Conservation (phyloP, 306 rosid species). For the Prunus padus region DNA sequence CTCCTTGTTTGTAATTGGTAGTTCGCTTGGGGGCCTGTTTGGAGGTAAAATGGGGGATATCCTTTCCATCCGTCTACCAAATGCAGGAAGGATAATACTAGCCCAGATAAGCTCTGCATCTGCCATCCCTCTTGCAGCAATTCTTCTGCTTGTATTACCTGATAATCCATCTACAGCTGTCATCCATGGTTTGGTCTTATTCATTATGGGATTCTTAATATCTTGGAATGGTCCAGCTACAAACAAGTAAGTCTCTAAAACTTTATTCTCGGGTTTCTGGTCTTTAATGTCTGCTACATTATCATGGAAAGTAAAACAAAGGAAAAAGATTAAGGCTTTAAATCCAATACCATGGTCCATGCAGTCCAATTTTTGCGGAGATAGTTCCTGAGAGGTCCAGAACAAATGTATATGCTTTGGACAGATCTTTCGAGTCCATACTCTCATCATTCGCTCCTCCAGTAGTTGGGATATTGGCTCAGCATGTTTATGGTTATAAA, state of each 20-base stretch:
- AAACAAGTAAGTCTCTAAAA: constrained; percentile 61
- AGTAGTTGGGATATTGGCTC: constrained; percentile 82
- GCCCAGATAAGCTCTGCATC: constrained; percentile 93
- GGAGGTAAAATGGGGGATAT: constrained; percentile 91
- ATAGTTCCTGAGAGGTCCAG: constrained; percentile 90
- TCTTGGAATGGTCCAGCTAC: constrained; percentile 95
- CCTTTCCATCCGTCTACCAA: constrained; percentile 63
- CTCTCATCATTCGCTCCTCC: constrained; percentile 93
- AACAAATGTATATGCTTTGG: constrained; percentile 88
- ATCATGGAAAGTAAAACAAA: background rate
- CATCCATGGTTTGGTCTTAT: constrained; percentile 58
- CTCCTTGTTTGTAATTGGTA: constrained; percentile 65
- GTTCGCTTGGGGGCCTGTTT: constrained; percentile 81
- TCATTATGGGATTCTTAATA: constrained; percentile 67
- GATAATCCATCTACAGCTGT: constrained; percentile 49
- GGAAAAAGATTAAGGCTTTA: background rate
- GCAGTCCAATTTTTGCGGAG: constrained; percentile 97
- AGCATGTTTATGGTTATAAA: constrained; percentile 75
- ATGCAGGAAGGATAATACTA: constrained; percentile 81
- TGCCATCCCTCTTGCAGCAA: constrained; percentile 75
- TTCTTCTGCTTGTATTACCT: constrained; percentile 71
- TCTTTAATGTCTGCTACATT: background rate
- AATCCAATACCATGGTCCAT: constrained; percentile 22
- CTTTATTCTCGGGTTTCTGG: background rate
- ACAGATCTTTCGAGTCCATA: constrained; percentile 78